Conservation (phyloP, 2,329 filamentous ascomycete genomes). For the Ilyonectria destructans region DNA sequence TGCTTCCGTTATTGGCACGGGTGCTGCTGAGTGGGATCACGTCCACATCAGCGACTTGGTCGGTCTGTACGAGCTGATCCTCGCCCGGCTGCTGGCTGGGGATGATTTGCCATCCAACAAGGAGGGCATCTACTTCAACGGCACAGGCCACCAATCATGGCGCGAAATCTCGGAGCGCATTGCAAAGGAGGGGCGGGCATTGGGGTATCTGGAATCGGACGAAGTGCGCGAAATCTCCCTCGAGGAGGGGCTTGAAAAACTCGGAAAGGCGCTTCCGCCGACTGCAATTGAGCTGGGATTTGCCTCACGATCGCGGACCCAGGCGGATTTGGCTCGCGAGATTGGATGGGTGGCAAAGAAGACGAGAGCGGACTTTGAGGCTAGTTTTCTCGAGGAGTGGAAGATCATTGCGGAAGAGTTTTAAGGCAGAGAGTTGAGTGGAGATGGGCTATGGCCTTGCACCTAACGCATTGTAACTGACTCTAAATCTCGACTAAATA, state of each 20-base stretch:
- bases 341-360: constrained; percentile 54
- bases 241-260: constrained; percentile 43
- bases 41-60: constrained; percentile 64
- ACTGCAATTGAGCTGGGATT: constrained; percentile 53
- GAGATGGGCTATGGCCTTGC: too few relatives aligned
- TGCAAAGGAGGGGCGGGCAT: constrained; percentile 51
- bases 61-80: constrained; percentile 58
- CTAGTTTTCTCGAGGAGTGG: constrained; percentile 43
- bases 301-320: constrained; percentile 46
- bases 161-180: constrained; percentile 55
- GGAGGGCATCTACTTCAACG: constrained; percentile 61
- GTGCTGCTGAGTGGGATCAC: constrained; percentile 58
- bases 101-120: constrained; percentile 55
- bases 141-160: constrained; percentile 60
- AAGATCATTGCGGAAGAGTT: constrained; percentile 1
- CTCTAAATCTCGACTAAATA: not conserved
- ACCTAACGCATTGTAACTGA: too few relatives aligned
- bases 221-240: constrained; percentile 49
- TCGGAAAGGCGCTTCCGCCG: constrained; percentile 39
- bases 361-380: constrained; percentile 48
- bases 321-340: constrained; percentile 44
- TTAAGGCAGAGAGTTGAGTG: not conserved
- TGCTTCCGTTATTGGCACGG: constrained; percentile 53
- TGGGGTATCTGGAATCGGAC: constrained; percentile 51
- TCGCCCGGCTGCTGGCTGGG: constrained; percentile 53